Base-by-base conservation (phyloP, 495 filamentous ascomycete genomes). In the Podospora fimiseda region DNA sequence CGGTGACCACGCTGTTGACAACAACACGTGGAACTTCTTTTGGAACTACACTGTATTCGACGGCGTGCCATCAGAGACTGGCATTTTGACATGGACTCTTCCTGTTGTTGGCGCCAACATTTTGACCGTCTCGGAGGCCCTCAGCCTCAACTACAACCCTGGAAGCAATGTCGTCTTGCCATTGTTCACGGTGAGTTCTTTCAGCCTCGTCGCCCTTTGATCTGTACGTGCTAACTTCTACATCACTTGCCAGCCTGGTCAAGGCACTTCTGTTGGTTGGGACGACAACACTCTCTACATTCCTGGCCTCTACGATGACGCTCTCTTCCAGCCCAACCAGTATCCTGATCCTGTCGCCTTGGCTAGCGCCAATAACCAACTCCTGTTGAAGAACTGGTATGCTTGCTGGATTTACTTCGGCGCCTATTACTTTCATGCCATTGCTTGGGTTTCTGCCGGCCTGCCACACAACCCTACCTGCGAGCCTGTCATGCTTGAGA, bases 381-480 rank as follows among this genome's bases (percentile, higher is more conserved):
- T 45, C 53, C 21, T 59, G 50, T 53, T 70, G 52, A 58, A 72
- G 51, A 66, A 74, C 53, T 84, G 79, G 78, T 72, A 74, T 55
- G 66, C 70, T 1, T 84, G 80, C 65, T 70, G 64, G 59, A 73
- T 76, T 16, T 70, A 78, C 57, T 74, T 69, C 43, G 58, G 56
- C 9, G 70, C 69, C 15, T 83, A 83, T 57, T 63, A 67, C 56
- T 82, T 82, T 63, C 61, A 69, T 24, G 72, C 73, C 0, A 50
- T 83, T 16, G 71, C 67, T 23, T 84, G 78, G 78, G 64, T 70
- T 5, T 73, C 74, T 6, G 44, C 59, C 19, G 63, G 56, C 8
- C 43, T 60, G 53, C 78, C 80, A 13, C 69, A 77, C 66, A 84
- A 82, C 60, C 80, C 80, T 2, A 79, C 73, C 13, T 84, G 80